Evolutionary conservation across 1,284 basidiomycete species (phyloP).

Genomic region (Ceratobasidium papillatum): DNA sequence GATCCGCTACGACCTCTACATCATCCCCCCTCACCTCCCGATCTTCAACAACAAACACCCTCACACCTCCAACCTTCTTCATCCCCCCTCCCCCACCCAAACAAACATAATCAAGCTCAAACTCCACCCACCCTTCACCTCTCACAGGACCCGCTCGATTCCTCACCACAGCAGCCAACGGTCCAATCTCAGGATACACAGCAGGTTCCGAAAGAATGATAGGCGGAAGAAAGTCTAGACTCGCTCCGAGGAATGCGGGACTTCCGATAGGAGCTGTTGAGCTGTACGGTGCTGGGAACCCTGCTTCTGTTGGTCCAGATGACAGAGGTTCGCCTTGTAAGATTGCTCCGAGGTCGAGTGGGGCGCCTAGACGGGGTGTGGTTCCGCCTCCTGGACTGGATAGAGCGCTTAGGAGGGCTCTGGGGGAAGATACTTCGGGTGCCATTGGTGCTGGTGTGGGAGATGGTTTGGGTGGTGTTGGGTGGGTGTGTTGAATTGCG

Average conservation of each 20-base stretch:
- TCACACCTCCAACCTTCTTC: slow-evolving; percentile 66
- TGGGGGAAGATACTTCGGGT: slow-evolving; percentile 48
- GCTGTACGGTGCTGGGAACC: slow-evolving; percentile 43
- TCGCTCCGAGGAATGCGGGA: slow-evolving; percentile 63
- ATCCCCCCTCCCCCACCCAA: slow-evolving; percentile 60
- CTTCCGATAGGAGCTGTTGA: slow-evolving; percentile 42
- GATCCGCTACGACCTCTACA: slow-evolving; percentile 41
- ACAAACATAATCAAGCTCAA: slow-evolving; percentile 68
- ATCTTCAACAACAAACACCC: slow-evolving; percentile 68
- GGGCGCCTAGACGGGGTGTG: slow-evolving; percentile 13
- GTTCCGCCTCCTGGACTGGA: slow-evolving; percentile 29
- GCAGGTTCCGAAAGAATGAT: slow-evolving; percentile 46
- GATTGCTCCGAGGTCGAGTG: slow-evolving; percentile 36
- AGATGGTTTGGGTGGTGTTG: slow-evolving; percentile 49
- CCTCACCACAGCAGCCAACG: slow-evolving; percentile 11
- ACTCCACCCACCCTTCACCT: slow-evolving; percentile 61
- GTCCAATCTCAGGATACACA: slow-evolving; percentile 29
- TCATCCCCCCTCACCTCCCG: slow-evolving; percentile 57
- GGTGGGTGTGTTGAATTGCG: slow-evolving; percentile 67
- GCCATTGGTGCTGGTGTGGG: slow-evolving; percentile 20
- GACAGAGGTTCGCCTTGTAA: slow-evolving; percentile 37
- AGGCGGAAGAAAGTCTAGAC: slow-evolving; percentile 58
- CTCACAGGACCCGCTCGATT: slow-evolving; percentile 42
- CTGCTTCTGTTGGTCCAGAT: not conserved
- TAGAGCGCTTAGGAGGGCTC: slow-evolving; percentile 44